These are phyloP conservation scores for Aspergillus sclerotioniger DNA, from an alignment of 495 filamentous ascomycete genomes.

Conservation along the genomic window DNA sequence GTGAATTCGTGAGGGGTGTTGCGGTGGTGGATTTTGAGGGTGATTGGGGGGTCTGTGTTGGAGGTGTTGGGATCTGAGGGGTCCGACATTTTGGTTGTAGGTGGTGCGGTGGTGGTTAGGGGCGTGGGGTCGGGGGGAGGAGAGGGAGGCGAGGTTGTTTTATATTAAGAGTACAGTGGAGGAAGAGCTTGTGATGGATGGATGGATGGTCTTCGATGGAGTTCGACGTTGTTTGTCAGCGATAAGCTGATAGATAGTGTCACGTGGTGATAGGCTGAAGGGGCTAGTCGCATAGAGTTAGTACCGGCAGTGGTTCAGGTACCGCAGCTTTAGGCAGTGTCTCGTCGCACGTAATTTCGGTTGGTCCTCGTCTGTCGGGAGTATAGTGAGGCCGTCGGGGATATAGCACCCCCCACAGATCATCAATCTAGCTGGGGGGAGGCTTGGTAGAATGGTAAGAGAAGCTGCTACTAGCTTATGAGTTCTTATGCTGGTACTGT, in stretches of 20 bases:
- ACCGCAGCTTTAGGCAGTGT: too few relatives aligned
- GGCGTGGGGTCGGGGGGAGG: neutral
- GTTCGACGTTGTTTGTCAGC: conserved; percentile 43
- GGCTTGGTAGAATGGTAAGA: too few relatives aligned
- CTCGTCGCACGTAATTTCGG: neutral
- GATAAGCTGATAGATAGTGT: conserved; percentile 12
- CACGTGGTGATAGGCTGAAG: conserved; percentile 6
- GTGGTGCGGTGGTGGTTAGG: neutral
- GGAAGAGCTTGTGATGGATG: neutral
- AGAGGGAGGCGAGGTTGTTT: neutral
- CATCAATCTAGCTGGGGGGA: too few relatives aligned
- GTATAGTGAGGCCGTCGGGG: neutral
- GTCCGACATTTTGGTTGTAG: conserved; percentile 1
- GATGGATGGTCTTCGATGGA: conserved; percentile 14
- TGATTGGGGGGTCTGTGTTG: conserved; percentile 11
- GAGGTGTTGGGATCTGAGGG: neutral
- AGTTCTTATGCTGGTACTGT: neutral
- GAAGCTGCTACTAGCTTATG: too few relatives aligned
- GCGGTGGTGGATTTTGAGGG: conserved; percentile 58
- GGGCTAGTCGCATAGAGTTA: neutral
- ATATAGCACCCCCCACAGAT: neutral
- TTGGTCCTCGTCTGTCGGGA: neutral
- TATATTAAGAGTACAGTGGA: neutral
- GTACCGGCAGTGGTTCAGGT: neutral
- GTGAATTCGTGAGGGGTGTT: conserved; percentile 70